phyloP scores from a whole-genome alignment of 805 yeast genomes.

The Candida maris region DNA sequence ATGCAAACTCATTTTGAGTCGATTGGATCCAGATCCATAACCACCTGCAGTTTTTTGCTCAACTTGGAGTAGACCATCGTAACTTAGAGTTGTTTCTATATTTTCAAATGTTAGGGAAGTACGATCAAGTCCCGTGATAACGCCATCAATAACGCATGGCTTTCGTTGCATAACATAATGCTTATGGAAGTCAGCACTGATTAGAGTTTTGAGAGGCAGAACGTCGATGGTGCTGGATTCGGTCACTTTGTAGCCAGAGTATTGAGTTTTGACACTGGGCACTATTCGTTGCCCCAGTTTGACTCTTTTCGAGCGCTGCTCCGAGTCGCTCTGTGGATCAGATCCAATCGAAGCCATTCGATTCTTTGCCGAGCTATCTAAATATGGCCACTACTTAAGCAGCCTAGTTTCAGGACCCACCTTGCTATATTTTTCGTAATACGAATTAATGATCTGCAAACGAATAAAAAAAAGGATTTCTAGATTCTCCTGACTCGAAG shows the following conservation, averaged over 20 bases:
- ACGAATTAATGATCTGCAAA: too few relatives aligned
- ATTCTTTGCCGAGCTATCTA: too few relatives aligned
- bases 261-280: too few relatives aligned
- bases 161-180: slow-evolving; percentile 39
- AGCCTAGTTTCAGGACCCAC: too few relatives aligned
- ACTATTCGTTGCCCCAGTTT: too few relatives aligned
- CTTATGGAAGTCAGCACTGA: slow-evolving; percentile 32
- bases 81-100: slow-evolving; percentile 35
- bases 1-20: slow-evolving; percentile 47
- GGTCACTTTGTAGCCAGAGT: not conserved
- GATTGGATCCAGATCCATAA: slow-evolving; percentile 60
- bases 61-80: slow-evolving; percentile 40
- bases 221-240: slow-evolving; percentile 4
- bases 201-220: slow-evolving; percentile 11
- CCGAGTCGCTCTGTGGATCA: too few relatives aligned
- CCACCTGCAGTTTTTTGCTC: slow-evolving; percentile 60
- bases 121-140: slow-evolving; percentile 33
- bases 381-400: too few relatives aligned
- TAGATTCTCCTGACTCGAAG: too few relatives aligned
- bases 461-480: too few relatives aligned
- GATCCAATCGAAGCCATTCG: too few relatives aligned
- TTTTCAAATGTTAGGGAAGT: slow-evolving; percentile 32
- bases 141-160: slow-evolving; percentile 49
- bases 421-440: too few relatives aligned
- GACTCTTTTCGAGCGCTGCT: too few relatives aligned